Conservation (phyloP, 2,329 filamentous ascomycete genomes). For the Thielaviopsis punctulata region DNA sequence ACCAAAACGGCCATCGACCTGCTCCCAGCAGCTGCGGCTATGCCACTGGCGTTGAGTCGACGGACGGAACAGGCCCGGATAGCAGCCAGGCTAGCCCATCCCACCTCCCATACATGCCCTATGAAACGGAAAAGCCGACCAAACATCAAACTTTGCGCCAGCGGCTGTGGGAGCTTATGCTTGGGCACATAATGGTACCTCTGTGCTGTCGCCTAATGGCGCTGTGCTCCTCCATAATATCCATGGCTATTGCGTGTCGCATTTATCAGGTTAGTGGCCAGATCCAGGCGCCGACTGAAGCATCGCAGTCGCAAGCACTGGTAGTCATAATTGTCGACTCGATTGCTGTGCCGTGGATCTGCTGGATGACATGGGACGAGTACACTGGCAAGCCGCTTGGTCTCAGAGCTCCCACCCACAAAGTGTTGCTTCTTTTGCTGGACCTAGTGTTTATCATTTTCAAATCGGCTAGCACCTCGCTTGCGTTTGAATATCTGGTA, state of each 20-base stretch:
- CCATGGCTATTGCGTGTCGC: conserved; percentile 58
- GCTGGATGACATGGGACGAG: conserved; percentile 92
- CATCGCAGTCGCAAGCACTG: conserved; percentile 58
- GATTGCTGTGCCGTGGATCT: conserved; percentile 73
- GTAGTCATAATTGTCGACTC: conserved; percentile 83
- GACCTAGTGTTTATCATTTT: conserved; percentile 97
- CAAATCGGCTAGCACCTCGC: conserved; percentile 77
- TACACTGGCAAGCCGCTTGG: conserved; percentile 89
- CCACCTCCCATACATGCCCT: conserved; percentile 2
- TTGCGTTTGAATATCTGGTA: conserved; percentile 75
- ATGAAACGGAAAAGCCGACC: conserved; percentile 14
- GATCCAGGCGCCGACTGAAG: conserved; percentile 17
- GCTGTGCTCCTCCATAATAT: conserved; percentile 65
- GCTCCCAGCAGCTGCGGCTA: conserved; percentile 1
- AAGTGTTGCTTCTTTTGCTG: conserved; percentile 75
- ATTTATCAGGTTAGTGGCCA: conserved; percentile 44
- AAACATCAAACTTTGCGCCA: conserved; percentile 25
- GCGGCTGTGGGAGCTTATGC: conserved; percentile 48
- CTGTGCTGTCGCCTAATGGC: conserved; percentile 68
- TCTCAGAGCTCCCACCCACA: conserved; percentile 64
- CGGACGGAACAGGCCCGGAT: conserved; percentile 4
- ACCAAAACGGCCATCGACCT: conserved; percentile 14
- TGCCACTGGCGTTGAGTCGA: conserved; percentile 14
- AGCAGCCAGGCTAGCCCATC: conserved; percentile 13
- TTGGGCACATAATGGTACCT: conserved; percentile 74